Conservation (phyloP, 139 green algal species). For the Chlamydomonas asymmetrica region DNA sequence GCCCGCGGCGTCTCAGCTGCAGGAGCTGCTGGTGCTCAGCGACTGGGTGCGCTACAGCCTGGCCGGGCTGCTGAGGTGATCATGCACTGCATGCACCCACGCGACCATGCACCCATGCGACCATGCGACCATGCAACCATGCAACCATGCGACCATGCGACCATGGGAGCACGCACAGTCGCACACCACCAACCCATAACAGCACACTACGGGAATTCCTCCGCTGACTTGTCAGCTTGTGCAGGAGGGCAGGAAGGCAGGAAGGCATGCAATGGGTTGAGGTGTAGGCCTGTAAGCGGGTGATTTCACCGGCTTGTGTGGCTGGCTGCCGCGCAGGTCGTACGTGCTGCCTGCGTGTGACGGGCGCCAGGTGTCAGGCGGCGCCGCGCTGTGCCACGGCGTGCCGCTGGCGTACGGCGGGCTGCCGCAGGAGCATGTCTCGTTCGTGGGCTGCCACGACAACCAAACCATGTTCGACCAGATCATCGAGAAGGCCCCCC, state of each 20-base stretch:
- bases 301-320: too few species aligned
- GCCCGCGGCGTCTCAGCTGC: slow-evolving; percentile 31
- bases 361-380: not conserved
- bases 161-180: slow-evolving; percentile 16
- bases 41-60: slow-evolving; percentile 66
- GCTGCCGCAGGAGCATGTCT: slow-evolving; percentile 73
- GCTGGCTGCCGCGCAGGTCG: too few species aligned
- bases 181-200: not conserved
- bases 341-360: not conserved
- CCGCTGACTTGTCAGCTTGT: too few species aligned
- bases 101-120: too few species aligned
- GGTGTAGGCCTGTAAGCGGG: too few species aligned
- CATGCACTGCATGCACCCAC: not conserved
- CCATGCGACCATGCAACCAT: slow-evolving; percentile 1
- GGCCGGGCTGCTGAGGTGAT: slow-evolving; percentile 70
- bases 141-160: slow-evolving; percentile 22
- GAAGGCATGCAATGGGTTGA: too few species aligned
- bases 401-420: slow-evolving; percentile 62
- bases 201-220: not conserved
- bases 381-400: slow-evolving; percentile 8
- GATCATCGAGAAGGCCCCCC: slow-evolving; percentile 57
- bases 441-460: slow-evolving; percentile 89
- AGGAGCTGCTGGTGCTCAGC: slow-evolving; percentile 55
- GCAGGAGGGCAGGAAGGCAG: too few species aligned
- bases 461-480: slow-evolving; percentile 89